These are phyloP conservation scores for Salix suchowensis DNA, from an alignment of 345 rosid genomes.

Conservation along the genomic window DNA sequence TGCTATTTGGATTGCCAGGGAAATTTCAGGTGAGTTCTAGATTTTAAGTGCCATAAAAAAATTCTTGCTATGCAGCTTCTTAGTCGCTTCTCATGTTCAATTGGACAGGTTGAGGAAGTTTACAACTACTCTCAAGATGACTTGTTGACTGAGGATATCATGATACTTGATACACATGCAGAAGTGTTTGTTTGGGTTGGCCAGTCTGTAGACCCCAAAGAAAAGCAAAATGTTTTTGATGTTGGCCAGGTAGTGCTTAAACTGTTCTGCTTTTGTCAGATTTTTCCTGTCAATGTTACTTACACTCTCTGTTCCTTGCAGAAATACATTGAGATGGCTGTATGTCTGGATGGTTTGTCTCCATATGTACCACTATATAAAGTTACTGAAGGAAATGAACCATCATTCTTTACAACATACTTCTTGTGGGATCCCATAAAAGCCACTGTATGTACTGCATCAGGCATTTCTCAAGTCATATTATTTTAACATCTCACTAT, in stretches of 20 bases:
- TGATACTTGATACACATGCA: constrained; percentile 88
- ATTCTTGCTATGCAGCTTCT: constrained; percentile 7
- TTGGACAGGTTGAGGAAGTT: constrained; percentile 82
- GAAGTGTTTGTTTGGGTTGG: constrained; percentile 99
- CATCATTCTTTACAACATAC: constrained; percentile 81
- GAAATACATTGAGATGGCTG: constrained; percentile 79
- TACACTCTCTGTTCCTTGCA: constrained; percentile 39
- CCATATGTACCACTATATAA: constrained; percentile 80
- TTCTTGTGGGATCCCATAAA: constrained; percentile 87
- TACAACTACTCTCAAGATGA: constrained; percentile 94
- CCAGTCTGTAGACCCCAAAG: constrained; percentile 69
- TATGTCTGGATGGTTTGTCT: constrained; percentile 75
- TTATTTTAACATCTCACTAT: not conserved
- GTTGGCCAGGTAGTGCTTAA: constrained; percentile 74
- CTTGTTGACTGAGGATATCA: constrained; percentile 83
- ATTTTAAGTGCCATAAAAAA: constrained; percentile 14
- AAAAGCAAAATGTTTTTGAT: constrained; percentile 86
- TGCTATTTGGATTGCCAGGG: constrained; percentile 43
- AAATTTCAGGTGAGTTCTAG: constrained; percentile 80
- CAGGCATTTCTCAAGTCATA: not conserved
- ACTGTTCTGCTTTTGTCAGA: constrained; percentile 3
- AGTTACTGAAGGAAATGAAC: constrained; percentile 95
- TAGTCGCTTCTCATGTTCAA: constrained; percentile 12
- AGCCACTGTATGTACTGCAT: constrained; percentile 54
- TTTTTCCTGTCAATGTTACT: not conserved